phyloP scores from a whole-genome alignment of 306 rosid genomes.

The Prunus dulcis region DNA sequence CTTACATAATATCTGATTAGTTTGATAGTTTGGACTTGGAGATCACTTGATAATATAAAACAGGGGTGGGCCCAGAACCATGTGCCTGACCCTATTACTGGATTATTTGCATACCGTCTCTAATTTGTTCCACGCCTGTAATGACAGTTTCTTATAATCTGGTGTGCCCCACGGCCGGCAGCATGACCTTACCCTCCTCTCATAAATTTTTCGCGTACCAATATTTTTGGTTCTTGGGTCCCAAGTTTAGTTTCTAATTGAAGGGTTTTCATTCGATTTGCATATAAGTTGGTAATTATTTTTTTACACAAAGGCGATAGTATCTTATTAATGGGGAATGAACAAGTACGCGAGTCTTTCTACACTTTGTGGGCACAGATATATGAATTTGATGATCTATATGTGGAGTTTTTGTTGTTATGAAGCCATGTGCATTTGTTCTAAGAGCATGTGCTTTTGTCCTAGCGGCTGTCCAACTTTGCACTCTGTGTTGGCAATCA shows the following conservation, averaged over 20 bases:
- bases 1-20: not conserved
- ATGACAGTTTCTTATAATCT: not conserved
- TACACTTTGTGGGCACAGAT: too few relatives aligned
- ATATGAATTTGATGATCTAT: constrained; percentile 15
- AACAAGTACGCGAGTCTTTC: too few relatives aligned
- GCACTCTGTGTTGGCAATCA: constrained; percentile 43
- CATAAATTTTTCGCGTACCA: not conserved
- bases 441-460: constrained; percentile 55
- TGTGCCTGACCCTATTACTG: constrained; percentile 15
- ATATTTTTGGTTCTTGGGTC: not conserved
- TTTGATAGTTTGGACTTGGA: constrained; percentile 11
- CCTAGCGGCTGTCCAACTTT: constrained; percentile 28
- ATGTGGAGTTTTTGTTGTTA: constrained; percentile 24
- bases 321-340: too few relatives aligned
- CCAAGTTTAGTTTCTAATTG: not conserved
- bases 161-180: not conserved
- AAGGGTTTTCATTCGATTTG: not conserved
- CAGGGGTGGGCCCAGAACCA: constrained; percentile 16
- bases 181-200: not conserved
- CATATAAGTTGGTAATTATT: constrained; percentile 8
- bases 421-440: constrained; percentile 61
- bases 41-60: not conserved
- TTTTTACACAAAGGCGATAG: too few relatives aligned
- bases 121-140: constrained; percentile 3
- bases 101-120: not conserved